Evolutionary conservation across 2,329 filamentous ascomycete species (phyloP), one percentile per base, ranked within the genome.

Genomic region (Xylaria sp.): DNA sequence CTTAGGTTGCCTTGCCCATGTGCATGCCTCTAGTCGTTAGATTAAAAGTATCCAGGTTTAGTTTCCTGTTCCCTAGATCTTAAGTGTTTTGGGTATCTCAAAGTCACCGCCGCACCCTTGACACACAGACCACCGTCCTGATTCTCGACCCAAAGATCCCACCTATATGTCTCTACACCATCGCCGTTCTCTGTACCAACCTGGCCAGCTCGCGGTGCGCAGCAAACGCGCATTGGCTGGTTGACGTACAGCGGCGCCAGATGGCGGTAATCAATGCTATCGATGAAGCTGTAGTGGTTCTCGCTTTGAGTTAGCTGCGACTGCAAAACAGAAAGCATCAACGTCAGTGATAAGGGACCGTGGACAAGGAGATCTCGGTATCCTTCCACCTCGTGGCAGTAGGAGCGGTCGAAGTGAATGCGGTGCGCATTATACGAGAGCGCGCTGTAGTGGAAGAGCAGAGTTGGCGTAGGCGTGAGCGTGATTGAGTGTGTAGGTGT

Each of bases 381-480:
- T 11, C 91, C 91, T 76, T 98, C 95, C 12, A 88, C 80, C 12
- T 85, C 79, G 40, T 84, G 83, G 54, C 88, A 88, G 77, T 92
- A 96, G 45, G 83, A 73, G 1, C 83, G 84, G 75, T 97, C 91
- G 21, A 96, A 83, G 78, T 99, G 95, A 69, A 99, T 97, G 15
- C 85, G 83, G 77, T 99, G 95, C 1, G 92, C 92, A 76, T 99
- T 99, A 81, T 92, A 94, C 2, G 91, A 94, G 35, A 99, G 85
- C 0, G 93, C 93, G 19, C 91, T 95, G 81, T 94, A 98, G 61
- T 94, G 88, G 79, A 96, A 97, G 57, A 99, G 87, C 4, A 97
- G 84, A 4, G 84, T 80, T 2, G 85, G 81, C 2, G 89, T 88
- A 0, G 93, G 92, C 0, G 78, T 84, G 23, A 97, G 78, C 0